phyloP scores from a whole-genome alignment of 2,329 filamentous ascomycete genomes.

The Colletotrichum phormii region DNA sequence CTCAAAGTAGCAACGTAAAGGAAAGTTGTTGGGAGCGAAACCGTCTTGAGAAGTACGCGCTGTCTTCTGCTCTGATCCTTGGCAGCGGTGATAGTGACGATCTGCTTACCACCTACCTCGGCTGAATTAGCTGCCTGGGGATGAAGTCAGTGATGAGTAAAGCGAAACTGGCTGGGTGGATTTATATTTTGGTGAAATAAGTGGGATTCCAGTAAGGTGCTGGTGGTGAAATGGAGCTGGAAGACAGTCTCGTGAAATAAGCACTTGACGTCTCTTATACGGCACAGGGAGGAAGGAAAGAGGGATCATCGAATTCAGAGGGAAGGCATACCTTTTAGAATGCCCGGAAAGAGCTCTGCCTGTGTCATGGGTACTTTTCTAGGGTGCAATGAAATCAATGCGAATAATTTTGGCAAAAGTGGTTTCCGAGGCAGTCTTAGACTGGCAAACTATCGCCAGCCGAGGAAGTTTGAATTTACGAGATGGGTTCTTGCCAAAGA shows the following conservation, averaged over 20 bases:
- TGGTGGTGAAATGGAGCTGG: not conserved
- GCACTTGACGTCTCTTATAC: not conserved
- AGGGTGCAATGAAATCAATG: not conserved
- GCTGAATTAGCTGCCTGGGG: not conserved
- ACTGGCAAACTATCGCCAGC: not conserved
- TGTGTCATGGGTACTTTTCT: not conserved
- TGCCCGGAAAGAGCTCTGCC: not conserved
- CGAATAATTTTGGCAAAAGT: not conserved
- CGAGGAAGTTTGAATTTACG: not conserved
- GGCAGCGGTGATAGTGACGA: not conserved
- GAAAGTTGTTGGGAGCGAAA: not conserved
- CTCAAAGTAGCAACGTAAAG: too few relatives aligned
- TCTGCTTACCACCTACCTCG: not conserved
- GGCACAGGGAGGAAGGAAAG: not conserved
- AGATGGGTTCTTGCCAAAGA: not conserved
- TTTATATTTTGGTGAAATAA: not conserved
- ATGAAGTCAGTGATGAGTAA: not conserved
- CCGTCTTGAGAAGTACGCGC: not conserved
- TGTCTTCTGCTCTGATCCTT: not conserved
- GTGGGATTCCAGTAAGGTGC: not conserved
- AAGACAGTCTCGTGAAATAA: not conserved
- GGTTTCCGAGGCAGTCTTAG: too few relatives aligned
- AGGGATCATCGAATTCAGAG: not conserved
- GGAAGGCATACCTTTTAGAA: not conserved
- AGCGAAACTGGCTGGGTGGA: not conserved